These are phyloP conservation scores for Phytopythium montanum DNA, from an alignment of 352 stramenopile species.

Conservation along the genomic window DNA sequence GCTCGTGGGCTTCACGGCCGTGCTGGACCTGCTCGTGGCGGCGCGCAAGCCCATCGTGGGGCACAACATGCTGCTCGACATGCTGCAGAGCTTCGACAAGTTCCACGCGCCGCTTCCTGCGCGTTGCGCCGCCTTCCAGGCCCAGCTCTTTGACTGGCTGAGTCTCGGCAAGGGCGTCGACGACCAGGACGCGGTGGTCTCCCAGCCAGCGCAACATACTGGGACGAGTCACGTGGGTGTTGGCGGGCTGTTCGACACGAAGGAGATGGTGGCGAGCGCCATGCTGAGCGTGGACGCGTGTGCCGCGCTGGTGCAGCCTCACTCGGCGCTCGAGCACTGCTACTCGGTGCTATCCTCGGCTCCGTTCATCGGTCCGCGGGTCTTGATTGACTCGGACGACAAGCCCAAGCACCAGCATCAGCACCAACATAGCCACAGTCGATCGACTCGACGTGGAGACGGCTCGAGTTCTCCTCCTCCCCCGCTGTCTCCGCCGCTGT, in stretches of 20 bases:
- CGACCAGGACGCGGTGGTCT: background rate
- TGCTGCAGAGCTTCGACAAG: constrained; percentile 80
- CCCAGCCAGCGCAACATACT: too few relatives aligned
- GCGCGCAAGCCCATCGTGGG: constrained; percentile 55
- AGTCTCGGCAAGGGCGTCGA: constrained; percentile 2
- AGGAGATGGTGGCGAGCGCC: constrained; percentile 57
- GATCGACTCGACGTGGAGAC: background rate
- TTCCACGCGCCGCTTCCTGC: constrained; percentile 60
- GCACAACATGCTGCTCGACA: constrained; percentile 79
- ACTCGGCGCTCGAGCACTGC: constrained; percentile 65
- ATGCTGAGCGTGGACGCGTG: constrained; percentile 67
- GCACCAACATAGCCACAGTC: background rate
- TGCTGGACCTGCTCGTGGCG: constrained; percentile 49
- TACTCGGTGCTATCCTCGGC: constrained; percentile 51
- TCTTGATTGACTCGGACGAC: constrained; percentile 21
- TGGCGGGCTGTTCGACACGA: constrained; percentile 66
- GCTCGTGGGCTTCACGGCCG: constrained; percentile 60
- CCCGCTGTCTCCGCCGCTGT: background rate
- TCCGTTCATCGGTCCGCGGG: constrained; percentile 59
- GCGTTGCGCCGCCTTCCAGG: constrained; percentile 54
- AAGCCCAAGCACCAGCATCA: constrained; percentile 1
- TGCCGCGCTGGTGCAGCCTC: constrained; percentile 37
- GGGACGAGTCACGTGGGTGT: background rate
- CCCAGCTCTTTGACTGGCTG: constrained; percentile 52
- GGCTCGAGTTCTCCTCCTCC: background rate